Evolutionary conservation across 306 rosid species (phyloP), one percentile per base, ranked within the genome.

Genomic region (Pterocarpus santalinus): DNA sequence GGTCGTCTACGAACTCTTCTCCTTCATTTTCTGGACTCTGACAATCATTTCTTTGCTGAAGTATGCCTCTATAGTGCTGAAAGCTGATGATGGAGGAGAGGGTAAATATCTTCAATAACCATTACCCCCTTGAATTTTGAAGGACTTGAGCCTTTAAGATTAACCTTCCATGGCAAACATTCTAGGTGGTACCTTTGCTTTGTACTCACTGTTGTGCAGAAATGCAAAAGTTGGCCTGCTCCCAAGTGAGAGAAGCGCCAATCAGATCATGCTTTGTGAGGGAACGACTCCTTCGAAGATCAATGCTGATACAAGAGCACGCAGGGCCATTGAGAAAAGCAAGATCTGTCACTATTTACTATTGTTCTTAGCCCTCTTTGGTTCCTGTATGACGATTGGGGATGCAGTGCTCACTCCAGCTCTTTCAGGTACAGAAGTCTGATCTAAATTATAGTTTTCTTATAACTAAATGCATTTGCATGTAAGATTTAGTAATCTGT

Each of bases 381-480:
- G 96, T 80, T 88, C 90, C 51, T 91, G 96, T 81, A 91, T 93
- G 91, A 85, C 94, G 34, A 91, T 88, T 36, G 90, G 97, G 6
- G 90, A 78, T 3, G 94, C 91, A 13, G 96, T 91, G 70, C 94
- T 93, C 82, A 90, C 96, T 61, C 97, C 97, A 56, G 91, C 94
- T 44, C 92, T 93, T 65, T 91, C 97, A 78, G 97, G 97, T 92
- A 69, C 17, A 62, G 17, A 11, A 34, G 34, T 69, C 55, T 63
- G 32, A 11, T 53, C 68, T 53, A 17, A 13, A 43, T 51, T 55
- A 43, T 1, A 47, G 32, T 70, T 65, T 70, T 83, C 22, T 32
- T 35, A 33, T 5, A 68, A 73, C 9, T 51, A 39, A 34, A 28
- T 64, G 66, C 33, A 28, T 58, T 83, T 30, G 30, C 28, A 22